Evolutionary conservation across 306 rosid genomes (phyloP).

Genomic region (Vigna trinervia): DNA sequence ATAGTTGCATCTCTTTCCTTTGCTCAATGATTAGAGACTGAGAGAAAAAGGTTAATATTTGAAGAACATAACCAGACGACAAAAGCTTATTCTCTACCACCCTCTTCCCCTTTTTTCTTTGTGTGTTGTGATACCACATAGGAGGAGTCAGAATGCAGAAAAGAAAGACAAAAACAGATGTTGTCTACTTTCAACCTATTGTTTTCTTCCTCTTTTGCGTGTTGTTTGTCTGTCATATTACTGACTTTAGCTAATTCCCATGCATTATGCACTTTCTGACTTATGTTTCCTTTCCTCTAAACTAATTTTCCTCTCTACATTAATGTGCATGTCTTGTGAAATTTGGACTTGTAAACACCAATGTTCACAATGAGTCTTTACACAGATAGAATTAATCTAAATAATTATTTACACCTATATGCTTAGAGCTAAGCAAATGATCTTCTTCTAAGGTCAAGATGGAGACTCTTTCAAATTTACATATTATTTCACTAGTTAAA

Average conservation of each 20-base stretch:
- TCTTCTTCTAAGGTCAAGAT: no score
- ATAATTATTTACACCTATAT: no score
- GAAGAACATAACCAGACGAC: constrained; percentile 3
- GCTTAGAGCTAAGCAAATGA: no score
- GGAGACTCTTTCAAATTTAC: neutral
- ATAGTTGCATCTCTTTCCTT: constrained; percentile 91
- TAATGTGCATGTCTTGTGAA: constrained; percentile 37
- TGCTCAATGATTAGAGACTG: constrained; percentile 26
- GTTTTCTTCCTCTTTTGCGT: constrained; percentile 25
- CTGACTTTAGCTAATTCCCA: constrained; percentile 44
- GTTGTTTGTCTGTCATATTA: constrained; percentile 34
- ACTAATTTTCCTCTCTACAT: constrained; percentile 24
- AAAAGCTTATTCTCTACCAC: constrained; percentile 1
- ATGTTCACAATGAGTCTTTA: no score
- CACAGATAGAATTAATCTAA: no score
- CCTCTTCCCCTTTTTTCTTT: neutral
- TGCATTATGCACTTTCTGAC: constrained; percentile 47
- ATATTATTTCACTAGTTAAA: neutral
- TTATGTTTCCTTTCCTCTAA: constrained; percentile 45
- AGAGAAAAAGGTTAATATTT: neutral
- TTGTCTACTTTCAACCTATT: constrained; percentile 4
- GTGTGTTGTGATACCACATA: constrained; percentile 17
- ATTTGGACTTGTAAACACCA: constrained; percentile 38
- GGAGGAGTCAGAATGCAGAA: constrained; percentile 33
- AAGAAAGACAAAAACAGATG: constrained; percentile 31